A percentile compares a stretch with the other conserved stretches of the same genome.
These are phyloP conservation scores for Dalechampia spathulata DNA, from an alignment of 441 rosid species.

Conservation along the genomic window DNA sequence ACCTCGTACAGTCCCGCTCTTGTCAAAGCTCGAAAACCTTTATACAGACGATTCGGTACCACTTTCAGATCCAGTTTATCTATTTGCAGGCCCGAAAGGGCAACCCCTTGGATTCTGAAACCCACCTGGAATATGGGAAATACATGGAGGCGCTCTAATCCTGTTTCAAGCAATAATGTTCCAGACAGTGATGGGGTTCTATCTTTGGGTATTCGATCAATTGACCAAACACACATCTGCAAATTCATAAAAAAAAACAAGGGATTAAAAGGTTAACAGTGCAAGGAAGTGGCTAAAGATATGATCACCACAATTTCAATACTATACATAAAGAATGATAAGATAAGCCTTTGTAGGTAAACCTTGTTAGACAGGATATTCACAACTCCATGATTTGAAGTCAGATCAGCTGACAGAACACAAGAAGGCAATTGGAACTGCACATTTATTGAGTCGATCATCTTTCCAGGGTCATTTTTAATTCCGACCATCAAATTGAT, in stretches of 20 bases:
- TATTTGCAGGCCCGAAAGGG: slow-evolving; percentile 80
- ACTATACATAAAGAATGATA: no score
- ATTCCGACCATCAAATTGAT: slow-evolving; percentile 72
- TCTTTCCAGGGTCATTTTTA: slow-evolving; percentile 76
- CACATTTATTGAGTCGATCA: slow-evolving; percentile 62
- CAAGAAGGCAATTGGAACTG: slow-evolving; percentile 77
- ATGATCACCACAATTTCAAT: no score
- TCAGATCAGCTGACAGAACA: slow-evolving; percentile 71
- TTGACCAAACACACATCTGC: slow-evolving; percentile 85
- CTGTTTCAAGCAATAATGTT: slow-evolving; percentile 50
- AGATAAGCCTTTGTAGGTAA: neutral
- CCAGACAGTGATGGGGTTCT: slow-evolving; percentile 79
- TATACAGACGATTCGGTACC: slow-evolving; percentile 63
- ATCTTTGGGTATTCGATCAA: slow-evolving; percentile 81
- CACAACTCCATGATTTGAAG: slow-evolving; percentile 80
- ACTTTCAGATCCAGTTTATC: slow-evolving; percentile 71
- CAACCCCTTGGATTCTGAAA: slow-evolving; percentile 80
- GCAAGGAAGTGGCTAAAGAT: no score
- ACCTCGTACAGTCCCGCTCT: slow-evolving; percentile 71
- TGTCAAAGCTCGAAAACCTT: slow-evolving; percentile 88
- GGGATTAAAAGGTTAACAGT: neutral
- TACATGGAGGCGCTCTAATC: slow-evolving; percentile 63
- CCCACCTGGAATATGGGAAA: slow-evolving; percentile 65
- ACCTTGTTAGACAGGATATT: slow-evolving; percentile 79
- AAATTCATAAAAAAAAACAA: slow-evolving; percentile 9